Conservation (phyloP, 73 alveolate species). For the Vitrella brassicaformis region DNA sequence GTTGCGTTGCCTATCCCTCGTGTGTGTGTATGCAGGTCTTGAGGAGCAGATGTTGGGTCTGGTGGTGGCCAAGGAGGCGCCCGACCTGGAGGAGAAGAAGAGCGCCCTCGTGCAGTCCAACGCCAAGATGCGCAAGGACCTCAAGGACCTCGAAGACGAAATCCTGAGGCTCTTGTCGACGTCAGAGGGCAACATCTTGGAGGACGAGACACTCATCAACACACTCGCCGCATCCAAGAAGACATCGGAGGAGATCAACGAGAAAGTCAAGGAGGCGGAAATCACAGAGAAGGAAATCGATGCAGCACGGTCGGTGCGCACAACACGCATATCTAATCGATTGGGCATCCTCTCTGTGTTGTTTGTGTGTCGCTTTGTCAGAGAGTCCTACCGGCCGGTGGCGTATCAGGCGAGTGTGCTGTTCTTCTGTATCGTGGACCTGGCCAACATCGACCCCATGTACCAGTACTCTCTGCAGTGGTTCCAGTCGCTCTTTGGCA, state of each 20-base stretch:
- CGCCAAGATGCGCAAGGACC: constrained; percentile 29
- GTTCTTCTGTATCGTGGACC: constrained; percentile 95
- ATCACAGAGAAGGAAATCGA: constrained; percentile 68
- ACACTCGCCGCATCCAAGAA: constrained; percentile 58
- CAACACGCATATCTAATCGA: not conserved
- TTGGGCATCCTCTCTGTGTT: not conserved
- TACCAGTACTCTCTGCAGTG: constrained; percentile 98
- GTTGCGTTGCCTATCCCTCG: not conserved
- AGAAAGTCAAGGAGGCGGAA: constrained; percentile 59
- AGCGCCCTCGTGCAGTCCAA: constrained; percentile 27
- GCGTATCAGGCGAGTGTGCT: constrained; percentile 95
- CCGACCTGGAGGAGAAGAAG: constrained; percentile 39
- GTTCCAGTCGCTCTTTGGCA: constrained; percentile 92
- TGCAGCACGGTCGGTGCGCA: constrained; percentile 46
- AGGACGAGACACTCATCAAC: constrained; percentile 48
- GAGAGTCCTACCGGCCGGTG: constrained; percentile 96
- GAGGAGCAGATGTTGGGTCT: constrained; percentile 97
- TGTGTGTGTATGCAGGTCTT: constrained; percentile 33
- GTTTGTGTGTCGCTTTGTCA: not conserved
- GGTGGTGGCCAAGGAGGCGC: constrained; percentile 91
- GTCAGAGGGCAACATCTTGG: constrained; percentile 31
- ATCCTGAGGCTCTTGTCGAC: constrained; percentile 26
- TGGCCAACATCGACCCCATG: constrained; percentile 92
- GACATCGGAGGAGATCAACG: constrained; percentile 57
- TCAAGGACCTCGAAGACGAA: constrained; percentile 36